Evolutionary conservation across 2,329 filamentous ascomycete species (phyloP).

Genomic region (Hypoxylon sp.): DNA sequence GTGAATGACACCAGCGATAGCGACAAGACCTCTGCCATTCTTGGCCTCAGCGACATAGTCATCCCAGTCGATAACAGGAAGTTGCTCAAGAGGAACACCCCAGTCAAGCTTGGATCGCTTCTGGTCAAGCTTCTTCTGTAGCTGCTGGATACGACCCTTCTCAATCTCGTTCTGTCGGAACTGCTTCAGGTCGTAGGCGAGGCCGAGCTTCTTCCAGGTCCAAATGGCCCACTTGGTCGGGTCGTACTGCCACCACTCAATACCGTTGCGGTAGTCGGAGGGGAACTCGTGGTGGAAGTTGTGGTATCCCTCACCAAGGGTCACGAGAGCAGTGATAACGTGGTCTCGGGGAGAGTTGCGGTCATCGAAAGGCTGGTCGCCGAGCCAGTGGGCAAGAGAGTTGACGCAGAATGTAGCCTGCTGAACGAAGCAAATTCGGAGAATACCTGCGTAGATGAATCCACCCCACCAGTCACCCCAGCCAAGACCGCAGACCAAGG

Average conservation of each 20-base stretch:
- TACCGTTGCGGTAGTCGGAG: conserved; percentile 78
- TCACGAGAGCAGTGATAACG: conserved; percentile 75
- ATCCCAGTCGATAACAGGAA: conserved; percentile 63
- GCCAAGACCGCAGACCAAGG: conserved; percentile 60
- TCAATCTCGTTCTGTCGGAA: conserved; percentile 77
- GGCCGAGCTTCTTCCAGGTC: conserved; percentile 74
- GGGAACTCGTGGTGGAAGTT: conserved; percentile 82
- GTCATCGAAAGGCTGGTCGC: conserved; percentile 78
- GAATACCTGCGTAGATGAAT: conserved; percentile 64
- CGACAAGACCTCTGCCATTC: conserved; percentile 72
- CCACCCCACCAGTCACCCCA: conserved; percentile 65
- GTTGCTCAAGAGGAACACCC: conserved; percentile 72
- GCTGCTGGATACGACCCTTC: conserved; percentile 75
- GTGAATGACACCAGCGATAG: conserved; percentile 74
- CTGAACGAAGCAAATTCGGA: conserved; percentile 66
- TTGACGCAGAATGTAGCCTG: conserved; percentile 68
- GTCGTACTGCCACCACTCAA: conserved; percentile 78
- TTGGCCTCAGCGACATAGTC: conserved; percentile 73
- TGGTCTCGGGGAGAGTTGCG: conserved; percentile 78
- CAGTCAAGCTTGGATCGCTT: conserved; percentile 73
- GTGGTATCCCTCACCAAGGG: conserved; percentile 78
- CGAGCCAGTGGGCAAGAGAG: conserved; percentile 66
- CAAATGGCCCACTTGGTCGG: conserved; percentile 80
- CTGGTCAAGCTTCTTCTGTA: conserved; percentile 77
- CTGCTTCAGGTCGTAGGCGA: conserved; percentile 76